Base-by-base conservation (phyloP, 768 basidiomycete species). In the Suillus ampliporus region DNA sequence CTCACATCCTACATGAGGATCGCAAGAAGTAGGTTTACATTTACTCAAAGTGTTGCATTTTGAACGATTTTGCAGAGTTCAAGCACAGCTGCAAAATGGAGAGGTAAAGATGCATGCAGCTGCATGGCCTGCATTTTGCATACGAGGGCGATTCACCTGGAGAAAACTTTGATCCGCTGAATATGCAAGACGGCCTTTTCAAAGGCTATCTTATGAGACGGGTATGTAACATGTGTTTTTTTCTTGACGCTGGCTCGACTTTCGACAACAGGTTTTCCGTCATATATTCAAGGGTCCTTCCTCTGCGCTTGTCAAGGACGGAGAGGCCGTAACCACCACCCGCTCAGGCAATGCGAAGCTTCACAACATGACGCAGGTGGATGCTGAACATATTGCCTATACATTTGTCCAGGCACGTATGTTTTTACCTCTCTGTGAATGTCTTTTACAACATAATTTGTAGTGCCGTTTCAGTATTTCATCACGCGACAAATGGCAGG, bases 301-400 rank as follows among this genome's bases (percentile, higher is more conserved):
- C 37, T 37, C 37, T 11, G 37, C 37, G 3, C 37, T 37, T 37
- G 37, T 37, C 37, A 37, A 19, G n/a, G 51, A 52, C n/a, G 31
- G 60, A 10, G 50, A 61, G 21, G 28, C 31, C 13, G 43, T 28
- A 21, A 35, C 47, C 19, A 35, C 47, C 19, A 61, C 60, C 5
- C 34, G 31, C 7, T 37, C 47, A 15, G 35, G 48, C 13, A 61
- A 60, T 21, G 46, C 44, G 13, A 60, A 61, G 60, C 35, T 61
- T 9, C 60, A 52, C 31, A 35, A 48, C 19, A 61, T 61, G 60
- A 6, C 4, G 3, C 19, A 52, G 43, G 60, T 61, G 47, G 37
- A 31, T 38, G 60, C 60, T 23, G 60, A 61, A 50, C 60, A 61
- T 23, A 40, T 61, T 11, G 46, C 60, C 26, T 61, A 61, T 31